Evolutionary conservation across 2,329 filamentous ascomycete genomes (phyloP), one percentile per base, ranked within the genome.

Genomic region (Ophiostoma populinum): DNA sequence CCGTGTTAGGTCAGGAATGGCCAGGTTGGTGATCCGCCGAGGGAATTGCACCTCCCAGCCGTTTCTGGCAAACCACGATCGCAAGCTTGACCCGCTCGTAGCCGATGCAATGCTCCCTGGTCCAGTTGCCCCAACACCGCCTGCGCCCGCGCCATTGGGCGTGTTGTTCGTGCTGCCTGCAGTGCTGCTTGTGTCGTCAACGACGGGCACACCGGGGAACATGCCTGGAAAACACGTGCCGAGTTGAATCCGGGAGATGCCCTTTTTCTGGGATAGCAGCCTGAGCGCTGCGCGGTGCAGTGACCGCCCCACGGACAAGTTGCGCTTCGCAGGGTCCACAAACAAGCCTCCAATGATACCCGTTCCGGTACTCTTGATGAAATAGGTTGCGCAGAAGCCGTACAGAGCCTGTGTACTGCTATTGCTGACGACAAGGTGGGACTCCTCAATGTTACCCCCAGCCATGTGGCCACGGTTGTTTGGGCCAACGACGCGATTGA

Each of bases 371-470:
- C 58, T 58, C 26, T 72, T 72, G 49, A 80, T 73, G 51, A 72
- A 85, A 51, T 92, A 94, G 0, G 85, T 92, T 0, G 85, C 79
- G 48, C 80, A 87, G 54, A 94, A 95, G 2, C 86, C 86, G 49
- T 93, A 94, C 0, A 95, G 58, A 0, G 81, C 81, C 42, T 83
- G 78, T 0, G 86, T 95, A 52, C 80, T 92, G 57, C 81, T 92
- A 51, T 94, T 95, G 15, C 86, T 72, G 21, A 95, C 86, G 7
- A 94, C 85, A 49, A 87, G 92, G 52, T 95, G 86, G 1, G 75
- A 63, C 54, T 93, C 83, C 37, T 80, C 71, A 19, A 92, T 67
- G 37, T 32, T 32, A 30, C 11, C 12, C 6, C 13, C 11, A 32
- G 15, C 6, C 15, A 5, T 32, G 29, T 19, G 15, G 12, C 19